Conservation (phyloP, 2,329 filamentous ascomycete species). For the Penicillium sp. region DNA sequence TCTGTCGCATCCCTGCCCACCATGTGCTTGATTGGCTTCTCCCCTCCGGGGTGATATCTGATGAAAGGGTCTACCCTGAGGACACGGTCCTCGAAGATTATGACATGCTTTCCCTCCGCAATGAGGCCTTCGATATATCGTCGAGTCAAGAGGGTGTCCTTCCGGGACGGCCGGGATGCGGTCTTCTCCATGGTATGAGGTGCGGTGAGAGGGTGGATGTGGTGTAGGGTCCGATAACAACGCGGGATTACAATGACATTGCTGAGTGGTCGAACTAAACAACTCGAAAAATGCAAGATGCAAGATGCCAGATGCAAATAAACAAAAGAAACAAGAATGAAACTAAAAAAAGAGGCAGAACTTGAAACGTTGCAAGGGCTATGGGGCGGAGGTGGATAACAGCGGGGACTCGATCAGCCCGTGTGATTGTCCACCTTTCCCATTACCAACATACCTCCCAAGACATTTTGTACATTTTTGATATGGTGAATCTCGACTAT, state of each 20-base stretch:
- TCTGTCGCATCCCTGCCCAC: slow-evolving; percentile 91
- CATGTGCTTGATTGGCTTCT: slow-evolving; percentile 90
- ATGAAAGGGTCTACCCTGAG: slow-evolving; percentile 88
- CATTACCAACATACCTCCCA: slow-evolving; percentile 4
- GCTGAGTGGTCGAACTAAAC: background rate
- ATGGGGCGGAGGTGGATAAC: slow-evolving; percentile 21
- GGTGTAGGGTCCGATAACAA: background rate
- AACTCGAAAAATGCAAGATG: background rate
- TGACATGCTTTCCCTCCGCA: slow-evolving; percentile 72
- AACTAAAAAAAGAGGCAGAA: slow-evolving; percentile 10
- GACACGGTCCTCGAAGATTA: slow-evolving; percentile 78
- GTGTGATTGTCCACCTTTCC: slow-evolving; percentile 2
- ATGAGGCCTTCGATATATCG: slow-evolving; percentile 77
- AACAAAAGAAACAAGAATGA: background rate
- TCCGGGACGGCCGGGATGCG: slow-evolving; percentile 33
- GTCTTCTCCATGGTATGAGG: slow-evolving; percentile 22
- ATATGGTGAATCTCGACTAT: slow-evolving; percentile 24
- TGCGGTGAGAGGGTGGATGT: slow-evolving; percentile 6
- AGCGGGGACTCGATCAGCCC: slow-evolving; percentile 24
- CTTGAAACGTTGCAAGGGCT: slow-evolving; percentile 9
- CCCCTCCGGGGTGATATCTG: slow-evolving; percentile 85
- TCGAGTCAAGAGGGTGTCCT: slow-evolving; percentile 56
- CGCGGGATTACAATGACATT: slow-evolving; percentile 3
- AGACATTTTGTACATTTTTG: background rate
- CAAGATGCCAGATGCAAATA: slow-evolving; percentile 1